These are phyloP conservation scores for Polytrichum formosum DNA, from an alignment of 225 moss, liverwort and hornwort species.

Conservation along the genomic window DNA sequence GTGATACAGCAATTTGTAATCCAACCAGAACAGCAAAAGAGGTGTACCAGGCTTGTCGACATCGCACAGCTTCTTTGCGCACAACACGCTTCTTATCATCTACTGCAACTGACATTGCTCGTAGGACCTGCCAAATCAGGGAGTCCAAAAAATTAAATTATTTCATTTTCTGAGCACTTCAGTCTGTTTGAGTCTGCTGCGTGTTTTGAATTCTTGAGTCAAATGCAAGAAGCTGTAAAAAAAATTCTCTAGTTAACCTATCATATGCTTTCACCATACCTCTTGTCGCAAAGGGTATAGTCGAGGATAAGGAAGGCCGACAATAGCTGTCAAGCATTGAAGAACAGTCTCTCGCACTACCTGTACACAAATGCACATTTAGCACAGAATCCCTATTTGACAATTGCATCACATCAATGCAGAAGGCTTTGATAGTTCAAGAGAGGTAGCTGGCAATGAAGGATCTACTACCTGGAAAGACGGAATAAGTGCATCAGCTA, in stretches of 20 bases:
- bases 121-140: constrained; percentile 46
- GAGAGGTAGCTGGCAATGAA: too few species aligned
- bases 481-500: too few species aligned
- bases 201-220: too few species aligned
- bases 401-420: constrained; percentile 1
- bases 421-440: neutral
- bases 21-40: neutral
- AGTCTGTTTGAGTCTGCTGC: too few species aligned
- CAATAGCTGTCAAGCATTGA: constrained; percentile 73
- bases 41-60: constrained; percentile 65
- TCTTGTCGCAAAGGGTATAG: constrained; percentile 66
- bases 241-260: neutral
- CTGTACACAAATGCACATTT: constrained; percentile 21
- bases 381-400: neutral
- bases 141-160: neutral
- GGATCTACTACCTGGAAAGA: too few species aligned
- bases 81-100: constrained; percentile 80
- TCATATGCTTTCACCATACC: constrained; percentile 29
- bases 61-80: constrained; percentile 75
- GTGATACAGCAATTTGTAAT: neutral
- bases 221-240: too few species aligned
- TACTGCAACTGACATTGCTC: constrained; percentile 55
- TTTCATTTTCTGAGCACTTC: neutral
- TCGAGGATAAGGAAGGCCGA: constrained; percentile 64
- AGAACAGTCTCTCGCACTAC: constrained; percentile 71